Percentiles rank a stretch among this genome's conserved stretches.
Conservation (phyloP, 768 basidiomycete species). For the Termitomyces sp. region DNA sequence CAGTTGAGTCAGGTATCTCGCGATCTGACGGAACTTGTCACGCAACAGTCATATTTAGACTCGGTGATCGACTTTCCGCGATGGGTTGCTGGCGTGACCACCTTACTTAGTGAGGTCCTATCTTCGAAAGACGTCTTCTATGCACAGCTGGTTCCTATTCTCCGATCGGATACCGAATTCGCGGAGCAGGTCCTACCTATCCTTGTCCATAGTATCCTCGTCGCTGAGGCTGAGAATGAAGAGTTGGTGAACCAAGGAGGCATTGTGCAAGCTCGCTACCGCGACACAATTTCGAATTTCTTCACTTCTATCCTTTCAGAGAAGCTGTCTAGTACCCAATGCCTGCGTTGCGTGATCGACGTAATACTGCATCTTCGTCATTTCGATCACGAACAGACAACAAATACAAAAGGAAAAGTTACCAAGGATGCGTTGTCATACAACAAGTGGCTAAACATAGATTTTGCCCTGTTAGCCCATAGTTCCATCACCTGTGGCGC, state of each 20-base stretch:
- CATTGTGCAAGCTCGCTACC: slow-evolving; percentile 20
- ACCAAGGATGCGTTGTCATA: slow-evolving; percentile 37
- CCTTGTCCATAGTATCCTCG: slow-evolving; percentile 66
- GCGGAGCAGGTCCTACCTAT: slow-evolving; percentile 68
- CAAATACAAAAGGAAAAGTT: not conserved
- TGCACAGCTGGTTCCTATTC: slow-evolving; percentile 55
- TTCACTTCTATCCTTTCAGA: slow-evolving; percentile 49
- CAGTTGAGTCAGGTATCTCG: slow-evolving; percentile 25
- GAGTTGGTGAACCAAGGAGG: slow-evolving; percentile 3
- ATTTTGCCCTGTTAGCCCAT: slow-evolving; percentile 64
- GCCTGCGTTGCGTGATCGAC: slow-evolving; percentile 61
- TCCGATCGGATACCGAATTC: slow-evolving; percentile 49
- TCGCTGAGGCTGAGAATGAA: slow-evolving; percentile 21
- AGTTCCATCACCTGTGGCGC: slow-evolving; percentile 75
- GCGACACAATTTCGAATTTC: slow-evolving; percentile 42
- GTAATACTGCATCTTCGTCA: slow-evolving; percentile 76
- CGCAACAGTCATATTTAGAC: slow-evolving; percentile 27
- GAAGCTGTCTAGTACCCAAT: slow-evolving; percentile 29
- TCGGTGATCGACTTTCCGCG: slow-evolving; percentile 42
- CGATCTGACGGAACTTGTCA: slow-evolving; percentile 33
- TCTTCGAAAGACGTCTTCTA: slow-evolving; percentile 55
- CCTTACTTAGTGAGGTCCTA: slow-evolving; percentile 54
- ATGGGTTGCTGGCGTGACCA: slow-evolving; percentile 62
- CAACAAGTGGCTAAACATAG: slow-evolving; percentile 78
- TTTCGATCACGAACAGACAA: slow-evolving; percentile 38